Evolutionary conservation across 768 basidiomycete genomes (phyloP).

Genomic region (Strobilomyces confusus): DNA sequence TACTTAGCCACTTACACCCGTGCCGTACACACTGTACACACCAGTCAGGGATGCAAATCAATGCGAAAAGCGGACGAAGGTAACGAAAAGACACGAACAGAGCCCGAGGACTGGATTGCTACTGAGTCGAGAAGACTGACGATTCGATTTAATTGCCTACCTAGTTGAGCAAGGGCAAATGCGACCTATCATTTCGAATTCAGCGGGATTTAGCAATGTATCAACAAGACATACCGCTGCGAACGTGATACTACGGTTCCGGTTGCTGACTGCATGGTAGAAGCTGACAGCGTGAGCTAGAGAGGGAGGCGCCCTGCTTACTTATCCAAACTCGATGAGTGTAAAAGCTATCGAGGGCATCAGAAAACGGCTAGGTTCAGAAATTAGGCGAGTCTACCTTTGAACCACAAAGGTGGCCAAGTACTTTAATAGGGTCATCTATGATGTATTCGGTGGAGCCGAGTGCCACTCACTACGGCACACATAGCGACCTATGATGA

Average conservation of each 20-base stretch:
- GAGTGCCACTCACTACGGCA: slow-evolving; percentile 2
- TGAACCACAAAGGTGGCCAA: slow-evolving; percentile 20
- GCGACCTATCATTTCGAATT: slow-evolving; percentile 7
- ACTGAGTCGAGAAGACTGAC: background rate
- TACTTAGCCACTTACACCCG: slow-evolving; percentile 6
- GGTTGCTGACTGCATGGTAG: slow-evolving; percentile 13
- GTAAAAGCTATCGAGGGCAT: slow-evolving; percentile 17
- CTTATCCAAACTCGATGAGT: slow-evolving; percentile 27
- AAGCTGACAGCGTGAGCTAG: background rate
- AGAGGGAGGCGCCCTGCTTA: background rate
- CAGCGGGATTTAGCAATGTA: background rate
- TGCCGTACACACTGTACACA: background rate
- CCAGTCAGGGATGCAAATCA: background rate
- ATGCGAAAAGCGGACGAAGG: background rate
- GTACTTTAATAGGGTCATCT: slow-evolving; percentile 9
- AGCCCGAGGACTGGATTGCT: slow-evolving; percentile 9
- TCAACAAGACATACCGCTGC: slow-evolving; percentile 11
- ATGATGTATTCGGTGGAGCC: background rate
- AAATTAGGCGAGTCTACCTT: slow-evolving; percentile 1
- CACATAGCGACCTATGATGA: background rate
- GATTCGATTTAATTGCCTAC: slow-evolving; percentile 3
- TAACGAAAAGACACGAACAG: slow-evolving; percentile 4
- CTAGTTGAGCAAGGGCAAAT: slow-evolving; percentile 8
- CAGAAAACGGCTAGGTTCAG: background rate
- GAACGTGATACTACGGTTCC: slow-evolving; percentile 11